Percentiles rank a stretch among this genome's conserved stretches.
Conservation (phyloP, 257 asterid species). For the Fraxinus anomala region DNA sequence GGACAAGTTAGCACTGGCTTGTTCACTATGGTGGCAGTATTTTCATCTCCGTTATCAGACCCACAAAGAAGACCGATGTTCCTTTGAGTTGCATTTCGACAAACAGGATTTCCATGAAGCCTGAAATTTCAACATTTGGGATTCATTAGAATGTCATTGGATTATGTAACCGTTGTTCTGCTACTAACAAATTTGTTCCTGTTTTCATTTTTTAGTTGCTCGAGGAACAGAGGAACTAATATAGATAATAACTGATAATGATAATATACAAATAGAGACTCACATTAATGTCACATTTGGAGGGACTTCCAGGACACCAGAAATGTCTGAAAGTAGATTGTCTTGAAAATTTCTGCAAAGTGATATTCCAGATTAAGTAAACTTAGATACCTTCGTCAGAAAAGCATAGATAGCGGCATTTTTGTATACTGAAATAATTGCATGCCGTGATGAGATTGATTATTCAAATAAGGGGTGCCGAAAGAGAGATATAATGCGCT, state of each 20-base stretch:
- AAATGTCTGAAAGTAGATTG: no score
- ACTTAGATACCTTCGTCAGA: no score
- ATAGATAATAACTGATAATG: not conserved
- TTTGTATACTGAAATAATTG: no score
- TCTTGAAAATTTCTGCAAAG: no score
- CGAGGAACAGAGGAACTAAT: not conserved
- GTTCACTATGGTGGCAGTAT: constrained; percentile 25
- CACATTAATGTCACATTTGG: constrained; percentile 48
- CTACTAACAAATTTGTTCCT: not conserved
- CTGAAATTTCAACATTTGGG: constrained; percentile 23
- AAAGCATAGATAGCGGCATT: no score
- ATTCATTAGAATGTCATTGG: not conserved
- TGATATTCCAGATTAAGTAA: no score
- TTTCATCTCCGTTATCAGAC: constrained; percentile 28
- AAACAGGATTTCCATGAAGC: constrained; percentile 51
- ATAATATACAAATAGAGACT: constrained; percentile 18
- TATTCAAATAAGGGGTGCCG: not conserved
- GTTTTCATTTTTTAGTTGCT: not conserved
- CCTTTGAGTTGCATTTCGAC: constrained; percentile 37
- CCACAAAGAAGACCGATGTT: constrained; percentile 43
- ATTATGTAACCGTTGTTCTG: not conserved
- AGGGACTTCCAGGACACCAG: constrained; percentile 27
- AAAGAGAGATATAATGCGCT: not conserved
- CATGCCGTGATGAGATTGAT: not conserved
- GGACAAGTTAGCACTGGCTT: constrained; percentile 35